Percentiles rank a stretch among this genome's conserved stretches.
Conservation (phyloP, 2,329 filamentous ascomycete genomes). For the Exophiala oligosperma region DNA sequence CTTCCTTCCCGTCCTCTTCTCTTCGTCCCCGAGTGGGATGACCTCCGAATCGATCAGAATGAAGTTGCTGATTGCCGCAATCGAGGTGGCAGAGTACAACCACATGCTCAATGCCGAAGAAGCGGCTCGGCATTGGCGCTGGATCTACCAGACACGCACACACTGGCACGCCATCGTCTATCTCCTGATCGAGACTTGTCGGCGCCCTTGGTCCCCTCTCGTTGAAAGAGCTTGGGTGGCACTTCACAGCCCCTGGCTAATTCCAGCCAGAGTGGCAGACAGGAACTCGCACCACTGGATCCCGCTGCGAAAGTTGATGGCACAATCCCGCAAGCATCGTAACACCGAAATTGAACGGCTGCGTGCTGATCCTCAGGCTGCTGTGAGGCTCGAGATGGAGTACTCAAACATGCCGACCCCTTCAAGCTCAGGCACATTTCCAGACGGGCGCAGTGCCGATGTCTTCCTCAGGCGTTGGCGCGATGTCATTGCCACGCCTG, state of each 20-base stretch:
- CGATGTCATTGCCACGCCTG: slow-evolving; percentile 20
- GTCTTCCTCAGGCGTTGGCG: slow-evolving; percentile 35
- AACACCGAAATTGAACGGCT: slow-evolving; percentile 35
- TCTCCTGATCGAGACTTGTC: slow-evolving; percentile 53
- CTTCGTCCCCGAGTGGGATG: slow-evolving; percentile 29
- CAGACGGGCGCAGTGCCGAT: slow-evolving; percentile 21
- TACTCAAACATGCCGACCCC: slow-evolving; percentile 25
- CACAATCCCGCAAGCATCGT: slow-evolving; percentile 35
- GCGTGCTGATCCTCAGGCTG: slow-evolving; percentile 30
- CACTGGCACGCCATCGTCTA: slow-evolving; percentile 62
- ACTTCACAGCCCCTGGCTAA: slow-evolving; percentile 37
- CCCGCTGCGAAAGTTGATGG: slow-evolving; percentile 36
- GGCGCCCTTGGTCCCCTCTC: slow-evolving; percentile 47
- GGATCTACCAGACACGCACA: slow-evolving; percentile 61
- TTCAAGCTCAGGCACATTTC: slow-evolving; percentile 32
- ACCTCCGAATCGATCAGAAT: slow-evolving; percentile 38
- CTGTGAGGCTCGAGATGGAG: slow-evolving; percentile 8
- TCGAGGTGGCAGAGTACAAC: slow-evolving; percentile 51
- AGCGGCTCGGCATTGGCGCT: slow-evolving; percentile 54
- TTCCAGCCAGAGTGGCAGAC: slow-evolving; percentile 32
- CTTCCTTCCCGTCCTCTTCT: slow-evolving; percentile 64
- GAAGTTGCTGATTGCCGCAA: slow-evolving; percentile 39
- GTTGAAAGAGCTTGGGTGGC: slow-evolving; percentile 52
- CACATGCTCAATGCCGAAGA: slow-evolving; percentile 55
- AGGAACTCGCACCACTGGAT: slow-evolving; percentile 38